Evolutionary conservation across 2,329 filamentous ascomycete genomes (phyloP).

Genomic region (Aspergillus eucalypticola): DNA sequence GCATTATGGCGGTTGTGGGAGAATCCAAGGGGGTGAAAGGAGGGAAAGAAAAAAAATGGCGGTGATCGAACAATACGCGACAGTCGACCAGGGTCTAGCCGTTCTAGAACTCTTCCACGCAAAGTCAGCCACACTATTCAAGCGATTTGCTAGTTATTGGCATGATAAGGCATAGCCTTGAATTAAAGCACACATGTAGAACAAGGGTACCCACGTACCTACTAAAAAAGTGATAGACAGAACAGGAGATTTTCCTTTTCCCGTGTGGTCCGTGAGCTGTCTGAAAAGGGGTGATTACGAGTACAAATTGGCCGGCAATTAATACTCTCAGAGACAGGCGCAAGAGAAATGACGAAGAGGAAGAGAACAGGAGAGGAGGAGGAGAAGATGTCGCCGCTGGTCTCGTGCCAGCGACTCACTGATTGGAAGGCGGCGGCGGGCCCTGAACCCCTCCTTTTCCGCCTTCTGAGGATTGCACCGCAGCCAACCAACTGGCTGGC

Average conservation of each 20-base stretch:
- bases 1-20: background rate
- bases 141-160: background rate
- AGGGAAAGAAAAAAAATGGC: background rate
- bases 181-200: background rate
- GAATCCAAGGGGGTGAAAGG: background rate
- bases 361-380: conserved; percentile 16
- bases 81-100: background rate
- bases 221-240: background rate
- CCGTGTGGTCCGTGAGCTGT: background rate
- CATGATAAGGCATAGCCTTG: background rate
- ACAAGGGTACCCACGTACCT: background rate
- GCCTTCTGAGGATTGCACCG: background rate
- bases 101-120: background rate
- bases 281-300: background rate
- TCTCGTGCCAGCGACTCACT: conserved; percentile 18
- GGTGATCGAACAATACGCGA: background rate
- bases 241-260: background rate
- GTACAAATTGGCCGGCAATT: conserved; percentile 23
- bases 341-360: conserved; percentile 15
- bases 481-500: background rate
- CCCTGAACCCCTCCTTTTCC: conserved; percentile 16
- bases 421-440: conserved; percentile 16
- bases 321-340: conserved; percentile 8
- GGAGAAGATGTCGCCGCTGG: conserved; percentile 15
- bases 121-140: background rate